These are phyloP conservation scores for Vaccinium macrocarpon DNA, from an alignment of 148 eudicot species.

Conservation along the genomic window DNA sequence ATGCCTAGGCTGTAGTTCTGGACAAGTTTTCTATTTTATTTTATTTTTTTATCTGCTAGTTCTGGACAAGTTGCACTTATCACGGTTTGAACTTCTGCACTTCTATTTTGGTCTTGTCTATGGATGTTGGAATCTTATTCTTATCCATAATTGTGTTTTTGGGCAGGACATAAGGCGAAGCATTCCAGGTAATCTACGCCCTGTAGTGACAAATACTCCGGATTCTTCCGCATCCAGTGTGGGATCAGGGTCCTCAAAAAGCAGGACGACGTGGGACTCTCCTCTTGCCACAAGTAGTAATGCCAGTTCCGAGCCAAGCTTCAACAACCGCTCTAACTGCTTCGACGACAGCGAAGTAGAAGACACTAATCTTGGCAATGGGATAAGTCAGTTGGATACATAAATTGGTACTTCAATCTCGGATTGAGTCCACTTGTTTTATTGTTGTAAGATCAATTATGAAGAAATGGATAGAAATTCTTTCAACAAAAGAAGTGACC, in stretches of 20 bases:
- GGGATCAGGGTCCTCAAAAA: slow-evolving; percentile 71
- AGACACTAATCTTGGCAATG: slow-evolving; percentile 50
- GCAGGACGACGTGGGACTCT: slow-evolving; percentile 73
- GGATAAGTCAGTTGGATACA: slow-evolving; percentile 27
- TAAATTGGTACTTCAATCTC: not conserved
- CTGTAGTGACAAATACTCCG: slow-evolving; percentile 82
- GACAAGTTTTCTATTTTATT: no score
- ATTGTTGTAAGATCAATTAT: not conserved
- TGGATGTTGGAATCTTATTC: not conserved
- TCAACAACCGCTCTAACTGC: slow-evolving; percentile 48
- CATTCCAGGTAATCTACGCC: slow-evolving; percentile 75
- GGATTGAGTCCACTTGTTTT: not conserved
- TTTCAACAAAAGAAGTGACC: not conserved
- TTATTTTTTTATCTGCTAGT: no score
- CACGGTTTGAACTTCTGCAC: not conserved
- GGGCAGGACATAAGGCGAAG: slow-evolving; percentile 67
- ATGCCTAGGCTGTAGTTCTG: not conserved
- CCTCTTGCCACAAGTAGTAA: slow-evolving; percentile 96
- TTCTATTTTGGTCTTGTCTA: not conserved
- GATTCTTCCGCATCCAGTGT: slow-evolving; percentile 95
- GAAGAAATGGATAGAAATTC: not conserved
- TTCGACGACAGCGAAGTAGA: slow-evolving; percentile 58
- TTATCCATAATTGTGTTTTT: not conserved
- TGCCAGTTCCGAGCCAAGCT: slow-evolving; percentile 83
- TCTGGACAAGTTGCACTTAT: not conserved